Conservation (phyloP, 805 yeast species). For the Wickerhamiella brachini region DNA sequence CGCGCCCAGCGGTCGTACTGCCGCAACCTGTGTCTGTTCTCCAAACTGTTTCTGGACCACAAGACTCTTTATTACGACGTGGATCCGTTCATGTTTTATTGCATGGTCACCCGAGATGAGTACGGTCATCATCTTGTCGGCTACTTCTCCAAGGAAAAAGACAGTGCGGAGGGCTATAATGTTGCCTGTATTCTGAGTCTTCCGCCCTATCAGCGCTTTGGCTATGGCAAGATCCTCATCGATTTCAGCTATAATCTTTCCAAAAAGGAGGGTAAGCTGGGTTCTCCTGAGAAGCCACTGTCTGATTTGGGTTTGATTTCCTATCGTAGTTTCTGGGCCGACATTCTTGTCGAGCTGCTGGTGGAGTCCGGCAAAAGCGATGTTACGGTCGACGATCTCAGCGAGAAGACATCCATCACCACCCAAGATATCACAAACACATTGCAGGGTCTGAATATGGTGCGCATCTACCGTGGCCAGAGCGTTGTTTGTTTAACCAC, state of each 20-base stretch:
- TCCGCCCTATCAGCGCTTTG: constrained; percentile 93
- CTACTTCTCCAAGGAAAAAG: constrained; percentile 92
- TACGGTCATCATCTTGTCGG: constrained; percentile 94
- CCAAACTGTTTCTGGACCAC: constrained; percentile 85
- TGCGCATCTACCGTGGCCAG: constrained; percentile 89
- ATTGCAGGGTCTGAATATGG: constrained; percentile 75
- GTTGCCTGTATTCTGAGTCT: constrained; percentile 93
- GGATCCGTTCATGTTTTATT: constrained; percentile 90
- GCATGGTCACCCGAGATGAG: constrained; percentile 85
- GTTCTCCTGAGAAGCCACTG: constrained; percentile 95
- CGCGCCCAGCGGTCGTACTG: constrained; percentile 95
- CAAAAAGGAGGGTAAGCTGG: constrained; percentile 75
- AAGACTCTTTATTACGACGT: constrained; percentile 95
- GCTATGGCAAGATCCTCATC: constrained; percentile 81
- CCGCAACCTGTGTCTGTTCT: constrained; percentile 79
- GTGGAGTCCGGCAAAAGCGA: constrained; percentile 51
- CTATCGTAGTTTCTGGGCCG: constrained; percentile 95
- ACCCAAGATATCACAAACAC: constrained; percentile 92
- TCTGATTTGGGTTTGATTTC: constrained; percentile 88
- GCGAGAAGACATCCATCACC: constrained; percentile 81
- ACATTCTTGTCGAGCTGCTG: constrained; percentile 60
- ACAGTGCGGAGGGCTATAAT: constrained; percentile 85
- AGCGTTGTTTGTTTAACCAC: constrained; percentile 80
- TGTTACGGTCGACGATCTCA: constrained; percentile 80
- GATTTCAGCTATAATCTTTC: constrained; percentile 89